Evolutionary conservation across 208 protist species (phyloP).

Genomic region (Vickermania ingenoplastis): DNA sequence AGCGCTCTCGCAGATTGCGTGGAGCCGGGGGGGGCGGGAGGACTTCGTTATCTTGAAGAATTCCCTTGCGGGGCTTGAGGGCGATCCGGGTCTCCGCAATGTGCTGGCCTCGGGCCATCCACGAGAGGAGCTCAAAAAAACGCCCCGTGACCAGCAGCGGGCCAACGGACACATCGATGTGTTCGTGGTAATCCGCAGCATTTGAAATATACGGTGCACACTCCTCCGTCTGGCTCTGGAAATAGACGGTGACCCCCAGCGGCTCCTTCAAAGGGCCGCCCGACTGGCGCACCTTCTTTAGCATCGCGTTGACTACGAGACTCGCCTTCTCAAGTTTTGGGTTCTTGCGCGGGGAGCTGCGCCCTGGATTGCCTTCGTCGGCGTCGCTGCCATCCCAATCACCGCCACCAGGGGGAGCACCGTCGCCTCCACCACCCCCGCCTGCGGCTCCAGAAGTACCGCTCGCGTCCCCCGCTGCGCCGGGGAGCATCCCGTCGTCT

Average conservation of each 20-base stretch:
- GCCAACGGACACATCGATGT: conserved; percentile 48
- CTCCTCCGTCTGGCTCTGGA: neutral
- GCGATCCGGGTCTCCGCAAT: conserved; percentile 44
- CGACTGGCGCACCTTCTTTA: neutral
- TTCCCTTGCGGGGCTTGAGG: conserved; percentile 67
- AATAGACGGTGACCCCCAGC: neutral
- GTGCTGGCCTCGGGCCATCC: conserved; percentile 27
- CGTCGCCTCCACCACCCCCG: neutral
- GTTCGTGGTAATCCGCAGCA: conserved; percentile 23
- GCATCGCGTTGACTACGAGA: neutral
- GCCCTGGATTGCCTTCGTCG: neutral
- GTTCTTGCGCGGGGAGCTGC: neutral
- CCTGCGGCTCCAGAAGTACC: neutral
- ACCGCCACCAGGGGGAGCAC: no score
- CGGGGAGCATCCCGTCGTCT: neutral
- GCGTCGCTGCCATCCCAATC: neutral
- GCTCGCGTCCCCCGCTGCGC: neutral
- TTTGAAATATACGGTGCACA: neutral
- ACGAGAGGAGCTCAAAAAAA: conserved; percentile 53
- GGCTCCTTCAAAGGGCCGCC: neutral
- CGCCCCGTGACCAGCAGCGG: conserved; percentile 43
- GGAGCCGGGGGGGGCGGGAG: conserved; percentile 40
- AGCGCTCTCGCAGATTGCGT: conserved; percentile 31
- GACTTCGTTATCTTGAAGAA: conserved; percentile 72
- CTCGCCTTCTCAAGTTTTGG: neutral